phyloP scores from a whole-genome alignment of 2,329 filamentous ascomycete species.

The Aureobasidium sp. region DNA sequence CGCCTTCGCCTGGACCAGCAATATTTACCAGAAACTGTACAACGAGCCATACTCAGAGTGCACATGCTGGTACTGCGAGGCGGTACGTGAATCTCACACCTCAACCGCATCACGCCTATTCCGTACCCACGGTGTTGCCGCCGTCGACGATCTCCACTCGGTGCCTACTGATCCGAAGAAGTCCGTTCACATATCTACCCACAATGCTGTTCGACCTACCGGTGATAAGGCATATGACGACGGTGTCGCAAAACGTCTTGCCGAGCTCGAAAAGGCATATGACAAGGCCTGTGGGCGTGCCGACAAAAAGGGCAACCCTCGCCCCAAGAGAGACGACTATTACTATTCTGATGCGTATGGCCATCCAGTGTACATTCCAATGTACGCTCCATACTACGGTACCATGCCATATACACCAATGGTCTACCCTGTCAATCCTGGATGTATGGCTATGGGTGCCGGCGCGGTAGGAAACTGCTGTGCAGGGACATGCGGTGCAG shows the following conservation, averaged over 20 bases:
- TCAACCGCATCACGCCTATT: conserved; percentile 53
- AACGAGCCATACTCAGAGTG: conserved; percentile 78
- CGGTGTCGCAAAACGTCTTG: conserved; percentile 33
- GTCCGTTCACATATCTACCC: conserved; percentile 76
- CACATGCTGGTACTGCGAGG: conserved; percentile 88
- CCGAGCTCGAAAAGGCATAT: conserved; percentile 63
- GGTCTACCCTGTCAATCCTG: conserved; percentile 50
- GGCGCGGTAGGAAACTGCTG: conserved; percentile 54
- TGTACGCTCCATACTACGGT: conserved; percentile 53
- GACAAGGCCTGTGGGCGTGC: conserved; percentile 43
- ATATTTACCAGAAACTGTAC: conserved; percentile 71
- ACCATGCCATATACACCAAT: conserved; percentile 33
- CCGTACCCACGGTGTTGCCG: conserved; percentile 47
- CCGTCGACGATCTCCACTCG: conserved; percentile 37
- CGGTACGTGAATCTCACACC: conserved; percentile 65
- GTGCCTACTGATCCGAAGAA: conserved; percentile 58
- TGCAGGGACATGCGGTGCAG: conserved; percentile 46
- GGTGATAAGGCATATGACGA: conserved; percentile 31
- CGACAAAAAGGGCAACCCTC: conserved; percentile 40
- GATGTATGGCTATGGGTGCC: conserved; percentile 45
- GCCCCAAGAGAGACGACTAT: conserved; percentile 41
- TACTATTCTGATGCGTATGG: conserved; percentile 50
- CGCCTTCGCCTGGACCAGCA: conserved; percentile 78
- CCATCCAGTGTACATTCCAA: conserved; percentile 49
- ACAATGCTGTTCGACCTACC: conserved; percentile 66